A percentile compares a stretch with the other conserved stretches of the same genome.
phyloP scores from a whole-genome alignment of 306 rosid species.

The Castanea crenata region DNA sequence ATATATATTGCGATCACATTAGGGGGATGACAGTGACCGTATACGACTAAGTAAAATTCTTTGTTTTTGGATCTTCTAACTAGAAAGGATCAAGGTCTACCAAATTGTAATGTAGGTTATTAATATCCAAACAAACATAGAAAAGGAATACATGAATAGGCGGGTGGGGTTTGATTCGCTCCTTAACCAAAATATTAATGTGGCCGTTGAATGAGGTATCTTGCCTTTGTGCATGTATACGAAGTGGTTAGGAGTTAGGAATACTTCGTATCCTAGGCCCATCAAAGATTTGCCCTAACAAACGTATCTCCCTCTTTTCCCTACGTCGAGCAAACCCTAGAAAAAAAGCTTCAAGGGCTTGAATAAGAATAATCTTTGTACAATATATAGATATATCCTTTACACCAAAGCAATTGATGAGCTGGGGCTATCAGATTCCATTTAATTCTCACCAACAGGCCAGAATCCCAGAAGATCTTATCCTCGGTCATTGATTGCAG shows the following conservation, averaged over 20 bases:
- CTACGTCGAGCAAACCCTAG: not conserved
- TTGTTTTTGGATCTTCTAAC: no score
- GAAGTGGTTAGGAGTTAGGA: not conserved
- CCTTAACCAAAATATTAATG: not conserved
- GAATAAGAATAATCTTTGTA: not conserved
- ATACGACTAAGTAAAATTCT: no score
- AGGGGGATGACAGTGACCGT: no score
- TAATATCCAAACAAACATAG: no score
- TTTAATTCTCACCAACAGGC: constrained; percentile 15
- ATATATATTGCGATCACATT: no score
- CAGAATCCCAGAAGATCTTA: constrained; percentile 24
- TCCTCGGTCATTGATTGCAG: constrained; percentile 3
- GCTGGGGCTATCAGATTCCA: constrained; percentile 20
- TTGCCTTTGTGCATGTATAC: not conserved
- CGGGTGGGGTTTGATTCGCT: not conserved
- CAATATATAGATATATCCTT: not conserved
- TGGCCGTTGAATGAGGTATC: not conserved
- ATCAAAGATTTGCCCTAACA: not conserved
- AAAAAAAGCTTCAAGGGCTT: not conserved
- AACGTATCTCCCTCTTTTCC: not conserved
- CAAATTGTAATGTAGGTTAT: no score
- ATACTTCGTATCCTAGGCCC: not conserved
- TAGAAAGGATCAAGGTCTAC: no score
- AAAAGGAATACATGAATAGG: no score
- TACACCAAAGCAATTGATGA: constrained; percentile 28